Conservation (phyloP, 768 basidiomycete genomes). For the Boletus eberwhitei region DNA sequence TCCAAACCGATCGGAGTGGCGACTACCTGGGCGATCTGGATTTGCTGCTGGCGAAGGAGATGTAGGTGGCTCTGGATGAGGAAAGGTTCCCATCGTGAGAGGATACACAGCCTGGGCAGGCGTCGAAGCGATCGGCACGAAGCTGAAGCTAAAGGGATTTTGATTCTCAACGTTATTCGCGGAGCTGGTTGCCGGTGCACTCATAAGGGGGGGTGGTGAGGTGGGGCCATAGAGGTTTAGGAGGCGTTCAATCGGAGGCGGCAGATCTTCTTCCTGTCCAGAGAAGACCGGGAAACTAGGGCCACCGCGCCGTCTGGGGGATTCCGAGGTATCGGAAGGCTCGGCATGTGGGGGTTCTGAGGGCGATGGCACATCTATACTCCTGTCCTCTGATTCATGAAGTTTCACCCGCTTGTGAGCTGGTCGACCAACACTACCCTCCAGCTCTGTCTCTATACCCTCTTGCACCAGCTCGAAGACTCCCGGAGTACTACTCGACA, state of each 20-base stretch:
- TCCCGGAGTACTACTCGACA: constrained; percentile 40
- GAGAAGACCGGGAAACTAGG: constrained; percentile 49
- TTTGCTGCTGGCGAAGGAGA: constrained; percentile 33
- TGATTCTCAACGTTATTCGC: constrained; percentile 53
- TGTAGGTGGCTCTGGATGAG: constrained; percentile 34
- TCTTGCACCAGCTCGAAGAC: constrained; percentile 43
- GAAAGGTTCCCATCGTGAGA: constrained; percentile 35
- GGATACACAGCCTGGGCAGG: constrained; percentile 43
- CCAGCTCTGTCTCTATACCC: constrained; percentile 37
- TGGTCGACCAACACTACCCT: constrained; percentile 40
- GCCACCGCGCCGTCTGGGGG: constrained; percentile 26
- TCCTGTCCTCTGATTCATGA: constrained; percentile 25
- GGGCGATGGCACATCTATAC: constrained; percentile 10
- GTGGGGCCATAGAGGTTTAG: constrained; percentile 48
- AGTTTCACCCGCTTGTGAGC: constrained; percentile 52
- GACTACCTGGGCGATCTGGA: constrained; percentile 32
- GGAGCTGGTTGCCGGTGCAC: constrained; percentile 41
- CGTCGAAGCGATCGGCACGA: constrained; percentile 50
- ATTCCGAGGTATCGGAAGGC: constrained; percentile 12
- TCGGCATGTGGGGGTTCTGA: constrained; percentile 14
- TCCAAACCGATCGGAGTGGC: constrained; percentile 32
- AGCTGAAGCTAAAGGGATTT: constrained; percentile 51
- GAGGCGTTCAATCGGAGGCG: constrained; percentile 50
- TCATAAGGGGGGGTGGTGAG: constrained; percentile 40
- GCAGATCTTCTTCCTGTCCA: constrained; percentile 42